Conservation (phyloP, 176 grass and related monocot genomes). For the Elymus sibiricus region DNA sequence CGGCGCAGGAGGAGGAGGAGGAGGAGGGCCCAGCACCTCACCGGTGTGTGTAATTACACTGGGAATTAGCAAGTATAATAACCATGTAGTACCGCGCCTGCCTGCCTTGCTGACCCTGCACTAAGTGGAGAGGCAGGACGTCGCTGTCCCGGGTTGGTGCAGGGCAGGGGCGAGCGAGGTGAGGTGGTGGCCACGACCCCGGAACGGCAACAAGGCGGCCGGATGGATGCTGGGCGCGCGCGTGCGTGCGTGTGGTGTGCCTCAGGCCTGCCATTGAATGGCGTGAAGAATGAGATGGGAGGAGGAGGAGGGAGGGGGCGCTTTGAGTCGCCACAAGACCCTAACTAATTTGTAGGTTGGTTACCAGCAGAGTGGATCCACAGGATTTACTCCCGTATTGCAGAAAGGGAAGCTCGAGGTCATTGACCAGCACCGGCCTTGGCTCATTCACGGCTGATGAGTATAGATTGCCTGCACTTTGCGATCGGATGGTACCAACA, state of each 20-base stretch:
- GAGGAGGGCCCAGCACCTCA: background rate
- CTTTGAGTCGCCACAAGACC: background rate
- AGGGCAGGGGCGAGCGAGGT: background rate
- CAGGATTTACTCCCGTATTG: background rate
- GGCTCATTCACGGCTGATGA: background rate
- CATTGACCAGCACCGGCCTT: background rate
- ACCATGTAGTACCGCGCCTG: background rate
- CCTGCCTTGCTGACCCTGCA: constrained; percentile 8
- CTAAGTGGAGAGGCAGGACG: background rate
- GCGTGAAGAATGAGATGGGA: constrained; percentile 10
- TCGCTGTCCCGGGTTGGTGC: background rate
- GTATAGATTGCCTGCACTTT: background rate
- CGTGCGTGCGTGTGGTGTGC: background rate
- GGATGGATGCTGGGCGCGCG: background rate
- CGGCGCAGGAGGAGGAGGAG: background rate
- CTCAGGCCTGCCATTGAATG: constrained; percentile 19
- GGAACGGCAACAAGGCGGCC: background rate
- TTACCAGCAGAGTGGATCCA: background rate
- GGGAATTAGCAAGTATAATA: background rate
- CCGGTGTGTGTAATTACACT: background rate
- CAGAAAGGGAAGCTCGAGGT: background rate
- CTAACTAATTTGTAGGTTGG: no score
- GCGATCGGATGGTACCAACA: background rate
- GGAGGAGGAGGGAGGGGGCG: background rate
- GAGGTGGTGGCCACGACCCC: background rate